These are phyloP conservation scores for Atalantia buxifolia DNA, from an alignment of 345 rosid species.

Conservation along the genomic window DNA sequence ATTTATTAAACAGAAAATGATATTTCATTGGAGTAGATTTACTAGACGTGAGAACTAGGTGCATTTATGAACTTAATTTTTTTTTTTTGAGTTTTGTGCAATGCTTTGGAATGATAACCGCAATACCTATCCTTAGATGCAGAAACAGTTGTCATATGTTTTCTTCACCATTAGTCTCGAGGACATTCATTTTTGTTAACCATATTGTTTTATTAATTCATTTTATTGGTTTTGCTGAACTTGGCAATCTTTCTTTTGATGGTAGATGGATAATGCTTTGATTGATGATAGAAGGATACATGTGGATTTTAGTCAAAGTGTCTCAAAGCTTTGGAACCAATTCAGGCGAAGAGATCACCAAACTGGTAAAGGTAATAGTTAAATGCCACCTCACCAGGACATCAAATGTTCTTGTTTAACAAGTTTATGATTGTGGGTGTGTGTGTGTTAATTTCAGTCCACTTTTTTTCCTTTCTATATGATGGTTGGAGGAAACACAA, in stretches of 20 bases:
- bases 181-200: not conserved
- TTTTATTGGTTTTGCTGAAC: not conserved
- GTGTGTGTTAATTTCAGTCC: not conserved
- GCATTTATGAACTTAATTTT: not conserved
- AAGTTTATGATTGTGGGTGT: not conserved
- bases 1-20: not conserved
- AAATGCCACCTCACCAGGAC: not conserved
- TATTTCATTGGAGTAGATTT: not conserved
- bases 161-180: not conserved
- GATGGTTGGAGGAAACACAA: not conserved
- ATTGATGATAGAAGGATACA: constrained; percentile 97
- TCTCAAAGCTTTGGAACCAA: constrained; percentile 81
- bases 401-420: not conserved
- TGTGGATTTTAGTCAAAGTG: constrained; percentile 98
- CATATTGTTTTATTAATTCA: not conserved
- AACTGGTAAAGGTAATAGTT: constrained; percentile 46
- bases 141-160: not conserved
- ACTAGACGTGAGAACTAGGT: not conserved
- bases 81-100: too few relatives aligned
- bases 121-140: not conserved
- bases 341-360: constrained; percentile 59
- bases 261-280: constrained; percentile 95
- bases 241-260: constrained; percentile 12
- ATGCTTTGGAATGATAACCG: not conserved
- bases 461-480: not conserved